Evolutionary conservation across 345 rosid genomes (phyloP).

Genomic region (Salix brachista): DNA sequence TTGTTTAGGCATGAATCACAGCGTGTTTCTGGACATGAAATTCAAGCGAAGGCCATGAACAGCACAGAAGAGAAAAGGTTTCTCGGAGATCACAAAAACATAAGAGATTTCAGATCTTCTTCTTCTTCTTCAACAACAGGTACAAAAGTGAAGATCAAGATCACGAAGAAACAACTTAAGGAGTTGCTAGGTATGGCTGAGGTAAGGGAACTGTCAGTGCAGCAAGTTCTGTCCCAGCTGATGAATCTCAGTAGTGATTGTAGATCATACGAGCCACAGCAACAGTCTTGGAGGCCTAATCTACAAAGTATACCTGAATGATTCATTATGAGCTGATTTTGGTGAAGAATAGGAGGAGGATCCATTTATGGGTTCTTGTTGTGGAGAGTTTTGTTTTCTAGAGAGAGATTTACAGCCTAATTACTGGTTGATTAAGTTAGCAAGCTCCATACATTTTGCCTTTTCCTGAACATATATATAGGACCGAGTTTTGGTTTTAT

Average conservation of each 20-base stretch:
- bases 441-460: background rate
- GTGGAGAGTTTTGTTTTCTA: background rate
- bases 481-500: no score
- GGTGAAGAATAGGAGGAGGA: background rate
- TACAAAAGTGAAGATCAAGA: slow-evolving; percentile 49
- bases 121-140: slow-evolving; percentile 3
- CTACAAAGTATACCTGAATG: slow-evolving; percentile 62
- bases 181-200: slow-evolving; percentile 46
- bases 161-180: slow-evolving; percentile 49
- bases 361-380: background rate
- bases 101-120: background rate
- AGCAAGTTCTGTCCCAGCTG: slow-evolving; percentile 42
- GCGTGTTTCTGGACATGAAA: background rate
- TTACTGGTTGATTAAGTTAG: background rate
- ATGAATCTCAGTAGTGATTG: slow-evolving; percentile 8
- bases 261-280: slow-evolving; percentile 20
- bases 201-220: slow-evolving; percentile 32
- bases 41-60: background rate
- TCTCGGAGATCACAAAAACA: background rate
- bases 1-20: slow-evolving; percentile 35
- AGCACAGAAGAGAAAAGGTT: slow-evolving; percentile 9
- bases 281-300: slow-evolving; percentile 55
- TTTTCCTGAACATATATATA: background rate
- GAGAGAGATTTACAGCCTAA: background rate
- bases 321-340: background rate